Base-by-base conservation (phyloP, 2,329 filamentous ascomycete species). In the Calonectria naviculata region DNA sequence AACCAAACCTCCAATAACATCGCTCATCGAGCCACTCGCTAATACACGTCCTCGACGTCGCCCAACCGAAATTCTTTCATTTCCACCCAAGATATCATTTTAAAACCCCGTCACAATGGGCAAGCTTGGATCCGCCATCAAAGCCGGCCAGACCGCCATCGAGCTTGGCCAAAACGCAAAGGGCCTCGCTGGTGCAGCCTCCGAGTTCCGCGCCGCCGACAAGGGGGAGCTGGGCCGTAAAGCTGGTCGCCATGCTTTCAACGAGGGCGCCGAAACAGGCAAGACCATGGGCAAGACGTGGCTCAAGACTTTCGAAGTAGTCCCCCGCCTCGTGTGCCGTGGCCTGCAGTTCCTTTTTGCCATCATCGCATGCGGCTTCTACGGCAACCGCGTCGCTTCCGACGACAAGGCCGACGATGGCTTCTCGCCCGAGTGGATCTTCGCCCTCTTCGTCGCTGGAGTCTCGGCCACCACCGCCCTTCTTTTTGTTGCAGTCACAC, bases 331-430 rank as follows among this genome's bases (percentile, higher is more conserved):
- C 54, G 73, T 88, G 70, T 84, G 92, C 19, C 92, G 93, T 72
- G 86, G 91, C 78, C 81, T 93, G 36, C 93, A 95, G 79, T 89
- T 95, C 78, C 83, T 94, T 78, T 87, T 94, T 77, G 93, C 89
- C 54, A 83, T 95, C 69, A 88, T 92, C 47, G 90, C 93, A 64
- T 87, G 90, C 67, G 93, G 91, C 28, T 88, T 95, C 67, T 95
- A 94, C 76, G 92, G 89, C 17, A 84, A 87, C 70, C 90, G 92
- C 68, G 82, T 87, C 70, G 80, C 86, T 70, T 78, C 81, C 7
- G 88, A 89, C 26, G 77, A 75, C 62, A 76, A 78, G 24, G 75
- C 73, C 42, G 80, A 80, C 64, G 73, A 78, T n/a, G 79, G 84
- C 13, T 86, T 90, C 78, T 81, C 84, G 0, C 81, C 87, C 0